These are phyloP conservation scores for Brassica napus DNA, from an alignment of 345 rosid species.

Conservation along the genomic window DNA sequence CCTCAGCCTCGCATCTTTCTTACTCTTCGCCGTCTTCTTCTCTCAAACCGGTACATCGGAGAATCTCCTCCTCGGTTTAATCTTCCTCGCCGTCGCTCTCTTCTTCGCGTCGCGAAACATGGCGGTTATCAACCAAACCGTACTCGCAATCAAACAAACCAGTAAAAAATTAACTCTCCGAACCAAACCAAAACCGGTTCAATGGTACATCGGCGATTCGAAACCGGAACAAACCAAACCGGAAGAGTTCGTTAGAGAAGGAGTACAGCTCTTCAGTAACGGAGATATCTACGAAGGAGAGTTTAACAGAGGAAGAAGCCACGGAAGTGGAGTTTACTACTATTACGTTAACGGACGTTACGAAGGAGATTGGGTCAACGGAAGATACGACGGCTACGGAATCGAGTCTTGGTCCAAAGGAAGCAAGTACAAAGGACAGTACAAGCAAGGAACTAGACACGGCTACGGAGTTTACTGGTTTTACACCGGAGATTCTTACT, in stretches of 20 bases:
- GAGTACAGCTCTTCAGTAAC: slow-evolving; percentile 79
- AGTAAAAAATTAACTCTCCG: slow-evolving; percentile 44
- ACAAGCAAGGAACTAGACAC: slow-evolving; percentile 76
- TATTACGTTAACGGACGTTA: slow-evolving; percentile 76
- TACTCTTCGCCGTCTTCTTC: slow-evolving; percentile 52
- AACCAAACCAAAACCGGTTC: slow-evolving; percentile 56
- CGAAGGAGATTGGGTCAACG: slow-evolving; percentile 94
- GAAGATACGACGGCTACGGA: slow-evolving; percentile 87
- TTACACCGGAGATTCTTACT: slow-evolving; percentile 86
- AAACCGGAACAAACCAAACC: slow-evolving; percentile 20
- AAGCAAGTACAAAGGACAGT: slow-evolving; percentile 86
- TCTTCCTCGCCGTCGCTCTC: slow-evolving; percentile 73
- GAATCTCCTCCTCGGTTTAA: slow-evolving; percentile 68
- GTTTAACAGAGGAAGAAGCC: slow-evolving; percentile 74
- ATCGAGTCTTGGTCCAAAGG: slow-evolving; percentile 96
- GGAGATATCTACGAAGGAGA: slow-evolving; percentile 96
- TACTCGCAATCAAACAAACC: slow-evolving; percentile 44
- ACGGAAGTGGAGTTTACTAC: slow-evolving; percentile 93
- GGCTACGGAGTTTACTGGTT: slow-evolving; percentile 82
- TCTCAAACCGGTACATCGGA: slow-evolving; percentile 67
- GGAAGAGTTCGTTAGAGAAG: neutral
- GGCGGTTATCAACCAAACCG: slow-evolving; percentile 56
- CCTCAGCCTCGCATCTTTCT: slow-evolving; percentile 47
- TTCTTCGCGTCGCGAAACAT: slow-evolving; percentile 78
- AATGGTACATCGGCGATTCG: slow-evolving; percentile 82